These are phyloP conservation scores for Lentinula novae-zelandiae DNA, from an alignment of 1,284 basidiomycete genomes.

Conservation along the genomic window DNA sequence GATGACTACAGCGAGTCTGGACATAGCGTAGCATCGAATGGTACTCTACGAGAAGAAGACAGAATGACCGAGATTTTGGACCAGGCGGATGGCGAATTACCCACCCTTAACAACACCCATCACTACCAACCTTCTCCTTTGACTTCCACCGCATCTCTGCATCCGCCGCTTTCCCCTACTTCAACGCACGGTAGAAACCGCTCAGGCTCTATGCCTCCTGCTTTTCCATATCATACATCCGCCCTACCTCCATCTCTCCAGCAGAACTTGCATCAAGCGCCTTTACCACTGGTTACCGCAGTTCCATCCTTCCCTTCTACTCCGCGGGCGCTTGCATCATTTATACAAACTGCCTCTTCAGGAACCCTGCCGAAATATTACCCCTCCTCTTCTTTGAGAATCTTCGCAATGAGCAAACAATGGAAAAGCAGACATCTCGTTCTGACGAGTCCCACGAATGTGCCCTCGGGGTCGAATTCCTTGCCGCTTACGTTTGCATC, in stretches of 20 bases:
- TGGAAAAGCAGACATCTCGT: slow-evolving; percentile 68
- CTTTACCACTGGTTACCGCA: slow-evolving; percentile 7
- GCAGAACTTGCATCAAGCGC: not conserved
- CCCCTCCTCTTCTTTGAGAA: slow-evolving; percentile 60
- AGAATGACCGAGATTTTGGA: not conserved
- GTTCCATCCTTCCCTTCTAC: slow-evolving; percentile 62
- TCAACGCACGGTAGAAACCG: slow-evolving; percentile 20
- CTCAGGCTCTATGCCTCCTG: slow-evolving; percentile 31
- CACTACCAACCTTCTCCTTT: slow-evolving; percentile 10
- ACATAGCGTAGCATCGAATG: not conserved
- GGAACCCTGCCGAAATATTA: slow-evolving; percentile 58
- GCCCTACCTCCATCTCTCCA: not conserved
- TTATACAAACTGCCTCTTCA: slow-evolving; percentile 43
- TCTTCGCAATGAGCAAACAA: slow-evolving; percentile 65
- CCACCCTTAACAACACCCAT: slow-evolving; percentile 9
- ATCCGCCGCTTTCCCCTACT: slow-evolving; percentile 19
- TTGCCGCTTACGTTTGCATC: slow-evolving; percentile 19
- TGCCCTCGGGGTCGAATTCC: slow-evolving; percentile 11
- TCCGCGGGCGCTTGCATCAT: slow-evolving; percentile 43
- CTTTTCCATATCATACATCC: not conserved
- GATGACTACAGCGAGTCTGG: slow-evolving; percentile 17
- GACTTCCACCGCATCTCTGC: slow-evolving; percentile 15
- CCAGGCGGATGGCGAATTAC: not conserved
- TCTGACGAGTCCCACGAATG: slow-evolving; percentile 44
- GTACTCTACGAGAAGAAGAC: slow-evolving; percentile 6